Evolutionary conservation across 352 stramenopile species (phyloP).

Genomic region (Globisporangium barbulae): DNA sequence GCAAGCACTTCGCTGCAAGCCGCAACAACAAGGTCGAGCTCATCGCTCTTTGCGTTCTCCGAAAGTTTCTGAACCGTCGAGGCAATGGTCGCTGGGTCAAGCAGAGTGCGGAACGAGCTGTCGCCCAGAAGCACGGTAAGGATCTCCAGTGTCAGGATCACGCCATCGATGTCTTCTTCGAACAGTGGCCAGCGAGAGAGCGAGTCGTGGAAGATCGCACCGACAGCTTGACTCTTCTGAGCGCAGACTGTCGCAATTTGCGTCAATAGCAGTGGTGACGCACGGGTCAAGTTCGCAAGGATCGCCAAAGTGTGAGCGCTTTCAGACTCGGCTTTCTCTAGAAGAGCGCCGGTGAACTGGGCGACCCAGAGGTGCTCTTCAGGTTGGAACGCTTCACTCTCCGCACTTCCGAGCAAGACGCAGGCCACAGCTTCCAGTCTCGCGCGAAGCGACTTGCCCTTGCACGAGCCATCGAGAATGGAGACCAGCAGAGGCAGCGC

Average conservation of each 20-base stretch:
- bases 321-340: slow-evolving; percentile 44
- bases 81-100: slow-evolving; percentile 41
- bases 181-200: slow-evolving; percentile 57
- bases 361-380: slow-evolving; percentile 42
- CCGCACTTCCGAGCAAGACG: slow-evolving; percentile 36
- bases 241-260: slow-evolving; percentile 42
- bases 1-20: slow-evolving; percentile 36
- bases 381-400: slow-evolving; percentile 35
- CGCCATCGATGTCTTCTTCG: slow-evolving; percentile 61
- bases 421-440: slow-evolving; percentile 47
- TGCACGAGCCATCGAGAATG: slow-evolving; percentile 48
- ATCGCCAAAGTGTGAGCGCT: slow-evolving; percentile 51
- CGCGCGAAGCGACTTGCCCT: slow-evolving; percentile 44
- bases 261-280: slow-evolving; percentile 29
- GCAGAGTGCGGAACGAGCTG: slow-evolving; percentile 25
- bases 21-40: slow-evolving; percentile 35
- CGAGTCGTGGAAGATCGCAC: slow-evolving; percentile 38
- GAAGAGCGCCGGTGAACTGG: slow-evolving; percentile 39
- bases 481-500: slow-evolving; percentile 36
- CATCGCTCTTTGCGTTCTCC: slow-evolving; percentile 41
- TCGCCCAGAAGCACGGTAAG: slow-evolving; percentile 34
- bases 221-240: slow-evolving; percentile 31
- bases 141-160: slow-evolving; percentile 48
- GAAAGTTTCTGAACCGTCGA: slow-evolving; percentile 48
- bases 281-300: slow-evolving; percentile 29